Base-by-base conservation (phyloP, 148 eudicot genomes). In the Chenopodium suecicum region DNA sequence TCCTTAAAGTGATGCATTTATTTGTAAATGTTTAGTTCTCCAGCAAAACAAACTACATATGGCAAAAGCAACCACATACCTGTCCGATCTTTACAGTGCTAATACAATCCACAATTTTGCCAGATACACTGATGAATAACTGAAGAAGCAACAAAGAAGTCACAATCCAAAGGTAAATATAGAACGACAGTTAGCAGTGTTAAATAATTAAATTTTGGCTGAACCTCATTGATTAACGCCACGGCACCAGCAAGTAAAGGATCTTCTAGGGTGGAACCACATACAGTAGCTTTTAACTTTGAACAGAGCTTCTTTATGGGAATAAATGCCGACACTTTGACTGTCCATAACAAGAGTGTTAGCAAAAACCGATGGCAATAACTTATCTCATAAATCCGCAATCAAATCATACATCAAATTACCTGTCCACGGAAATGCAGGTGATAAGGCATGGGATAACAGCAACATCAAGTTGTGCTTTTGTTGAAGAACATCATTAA, bases 371-470 rank as follows among this genome's bases (percentile, higher is more conserved):
- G 13, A 76, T 37, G 48, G n/a, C 73, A 48, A 23, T 44, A 29
- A 27, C 34, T 44, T 65, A 41, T 41, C 44, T 50, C 3, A 4
- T 27, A 73, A 34, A 34, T 23, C 66, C 47, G 46, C 70, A 64
- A 65, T 52, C n/a, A 77, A 81, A 54, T 50, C 54, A 65, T 23
- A 75, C 44, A 7, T 58, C 46, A 66, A 8, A 62, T 65, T 88
- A 95, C 98, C 99, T 83, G 92, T 84, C 99, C 98, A 95, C 12
- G 93, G 84, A 76, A 90, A 83, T 75, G 79, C 88, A 82, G 97
- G 91, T 44, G 94, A 89, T 70, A 93, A 88, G 81, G 92, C 89
- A 58, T 75, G 78, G 70, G 87, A 82, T 79, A 91, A 79, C 79
- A 92, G 80, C 66, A 86, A 82, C 79, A 88, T 72, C 85, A 95